Evolutionary conservation across 2,329 filamentous ascomycete species (phyloP).

Genomic region (Zelopaecilomyces penicillatus): DNA sequence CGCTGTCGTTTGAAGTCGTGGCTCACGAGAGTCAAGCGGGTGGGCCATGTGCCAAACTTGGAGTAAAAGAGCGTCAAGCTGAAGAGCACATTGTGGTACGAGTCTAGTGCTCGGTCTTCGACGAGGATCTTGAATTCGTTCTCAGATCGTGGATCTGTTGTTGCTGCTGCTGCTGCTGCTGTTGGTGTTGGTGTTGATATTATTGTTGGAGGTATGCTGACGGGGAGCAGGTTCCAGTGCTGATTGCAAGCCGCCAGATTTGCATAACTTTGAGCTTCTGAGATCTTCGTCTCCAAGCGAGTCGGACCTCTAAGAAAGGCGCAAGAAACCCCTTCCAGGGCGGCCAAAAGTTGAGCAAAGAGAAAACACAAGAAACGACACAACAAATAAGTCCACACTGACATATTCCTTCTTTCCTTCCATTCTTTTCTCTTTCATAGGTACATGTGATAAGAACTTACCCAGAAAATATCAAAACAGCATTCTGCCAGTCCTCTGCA

Average conservation of each 20-base stretch:
- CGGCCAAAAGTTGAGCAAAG: too few relatives aligned
- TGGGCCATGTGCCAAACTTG: constrained; percentile 42
- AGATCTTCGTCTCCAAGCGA: constrained; percentile 43
- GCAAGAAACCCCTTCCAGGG: too few relatives aligned
- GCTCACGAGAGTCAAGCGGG: constrained; percentile 53
- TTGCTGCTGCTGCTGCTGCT: too few relatives aligned
- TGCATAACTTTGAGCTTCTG: constrained; percentile 57
- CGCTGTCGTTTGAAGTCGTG: constrained; percentile 61
- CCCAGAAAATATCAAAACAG: constrained; percentile 65
- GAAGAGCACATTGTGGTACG: constrained; percentile 77
- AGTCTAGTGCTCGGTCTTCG: constrained; percentile 72
- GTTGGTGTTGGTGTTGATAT: too few relatives aligned
- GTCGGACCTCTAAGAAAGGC: constrained; percentile 49
- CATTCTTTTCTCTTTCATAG: constrained; percentile 3
- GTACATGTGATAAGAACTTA: constrained; percentile 25
- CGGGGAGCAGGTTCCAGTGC: constrained; percentile 34
- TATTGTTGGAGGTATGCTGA: not conserved
- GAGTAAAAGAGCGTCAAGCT: constrained; percentile 48
- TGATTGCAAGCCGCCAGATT: constrained; percentile 39
- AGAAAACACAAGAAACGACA: not conserved
- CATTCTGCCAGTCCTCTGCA: constrained; percentile 29
- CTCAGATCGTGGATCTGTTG: too few relatives aligned
- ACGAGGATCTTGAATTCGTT: constrained; percentile 32
- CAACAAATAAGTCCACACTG: constrained; percentile 1
- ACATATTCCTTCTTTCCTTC: constrained; percentile 2